Base-by-base conservation (phyloP, 1,139 yeast genomes). In the Scheffersomyces illinoinensis region DNA sequence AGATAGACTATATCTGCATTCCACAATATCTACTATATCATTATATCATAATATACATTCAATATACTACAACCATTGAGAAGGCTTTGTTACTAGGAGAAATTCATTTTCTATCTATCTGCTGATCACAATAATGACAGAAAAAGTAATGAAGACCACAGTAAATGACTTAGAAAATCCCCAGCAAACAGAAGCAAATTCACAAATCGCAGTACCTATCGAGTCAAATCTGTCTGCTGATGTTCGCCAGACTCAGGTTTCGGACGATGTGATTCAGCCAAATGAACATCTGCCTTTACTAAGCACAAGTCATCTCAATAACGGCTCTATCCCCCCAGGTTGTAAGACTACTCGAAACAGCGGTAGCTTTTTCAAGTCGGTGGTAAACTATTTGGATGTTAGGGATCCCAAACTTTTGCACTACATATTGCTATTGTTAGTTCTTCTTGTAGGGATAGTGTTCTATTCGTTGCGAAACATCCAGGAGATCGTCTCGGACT, bases 391-490 rank as follows among this genome's bases (percentile, higher is more conserved):
- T 24, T 52, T 58, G 54, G 54, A 54, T 21, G 47, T 46, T 8
- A 63, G 64, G 39, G 66, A 65, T 49, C 67, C 70, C 8, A 62
- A 60, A 39, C 54, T 64, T 43, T 57, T 65, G 47, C 58, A 64
- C 33, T 61, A 60, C 6, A 54, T 67, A 17, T 54, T 70, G 19
- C 33, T 68, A 18, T 57, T 65, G 43, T 59, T 68, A 24, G 53
- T 70, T 47, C 39, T 67, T 10, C 56, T 66, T 52, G 56, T 63
- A 46, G 54, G 64, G 50, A 54, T 68, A 19, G 56, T 66, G 20
- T 72, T 67, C 56, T 62, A 66, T 53, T 65, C 65, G 46, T 58
- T 67, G 55, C 60, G 61, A 26, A 68, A 69, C 21, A 58, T 61
- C 54, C 68, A 63, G 53, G 54, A 49, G 4, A 57, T 66, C 12